Conservation (phyloP, 2,329 filamentous ascomycete species). For the Coniochaeta sp. region DNA sequence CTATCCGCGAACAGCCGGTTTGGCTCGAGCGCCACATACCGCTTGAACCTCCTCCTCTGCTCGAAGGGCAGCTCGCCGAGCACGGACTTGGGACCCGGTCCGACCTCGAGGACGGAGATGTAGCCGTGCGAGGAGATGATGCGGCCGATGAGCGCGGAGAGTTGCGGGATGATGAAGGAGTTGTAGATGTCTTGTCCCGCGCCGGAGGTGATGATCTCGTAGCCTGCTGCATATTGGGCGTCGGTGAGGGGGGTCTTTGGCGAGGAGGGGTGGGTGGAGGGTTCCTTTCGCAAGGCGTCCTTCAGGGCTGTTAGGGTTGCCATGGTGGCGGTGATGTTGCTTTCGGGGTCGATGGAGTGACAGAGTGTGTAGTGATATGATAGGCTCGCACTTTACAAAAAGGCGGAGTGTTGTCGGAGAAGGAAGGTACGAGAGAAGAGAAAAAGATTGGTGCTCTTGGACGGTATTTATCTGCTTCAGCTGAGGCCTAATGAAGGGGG, state of each 20-base stretch:
- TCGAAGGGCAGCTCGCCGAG: conserved; percentile 38
- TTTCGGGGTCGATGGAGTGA: too few species aligned
- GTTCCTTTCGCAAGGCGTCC: conserved; percentile 26
- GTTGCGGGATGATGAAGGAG: conserved; percentile 44
- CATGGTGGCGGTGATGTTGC: conserved; percentile 24
- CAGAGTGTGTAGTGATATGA: too few species aligned
- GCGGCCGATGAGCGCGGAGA: conserved; percentile 31
- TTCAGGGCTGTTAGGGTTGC: conserved; percentile 37
- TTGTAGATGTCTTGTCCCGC: conserved; percentile 32
- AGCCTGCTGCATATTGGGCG: conserved; percentile 40
- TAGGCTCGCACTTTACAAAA: too few species aligned
- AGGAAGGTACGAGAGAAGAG: too few species aligned
- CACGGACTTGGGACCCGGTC: conserved; percentile 49
- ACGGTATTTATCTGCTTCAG: too few species aligned
- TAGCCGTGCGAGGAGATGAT: conserved; percentile 30
- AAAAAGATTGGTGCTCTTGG: too few species aligned
- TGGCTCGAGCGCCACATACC: conserved; percentile 48
- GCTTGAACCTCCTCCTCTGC: conserved; percentile 35
- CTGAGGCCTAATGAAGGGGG: too few species aligned
- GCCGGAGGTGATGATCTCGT: conserved; percentile 31
- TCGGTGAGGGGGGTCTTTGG: conserved; percentile 32
- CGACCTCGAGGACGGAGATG: conserved; percentile 52
- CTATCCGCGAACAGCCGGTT: conserved; percentile 35
- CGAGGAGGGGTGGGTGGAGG: conserved; percentile 15
- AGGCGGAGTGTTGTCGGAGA: too few species aligned